A percentile compares a stretch with the other conserved stretches of the same genome.
Evolutionary conservation across 169 alveolate genomes (phyloP).

Genomic region (Plasmodium cynomolgi): DNA sequence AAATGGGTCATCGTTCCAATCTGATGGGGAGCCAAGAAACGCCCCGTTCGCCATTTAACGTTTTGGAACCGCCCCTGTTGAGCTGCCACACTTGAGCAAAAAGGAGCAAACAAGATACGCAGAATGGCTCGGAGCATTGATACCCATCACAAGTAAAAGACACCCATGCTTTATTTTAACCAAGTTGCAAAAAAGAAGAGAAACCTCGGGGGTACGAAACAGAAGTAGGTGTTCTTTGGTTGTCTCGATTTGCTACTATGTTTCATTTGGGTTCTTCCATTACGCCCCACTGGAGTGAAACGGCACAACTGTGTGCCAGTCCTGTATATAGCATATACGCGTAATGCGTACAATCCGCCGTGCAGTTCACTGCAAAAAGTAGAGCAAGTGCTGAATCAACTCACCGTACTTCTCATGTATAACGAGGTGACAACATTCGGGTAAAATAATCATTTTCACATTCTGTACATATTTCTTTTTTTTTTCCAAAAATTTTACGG

Average conservation of each 20-base stretch:
- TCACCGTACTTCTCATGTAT: conserved; percentile 41
- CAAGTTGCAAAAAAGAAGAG: background rate
- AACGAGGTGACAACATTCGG: conserved; percentile 73
- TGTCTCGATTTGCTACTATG: background rate
- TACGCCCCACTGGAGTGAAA: background rate
- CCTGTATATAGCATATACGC: background rate
- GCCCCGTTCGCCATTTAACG: background rate
- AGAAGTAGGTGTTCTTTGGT: background rate
- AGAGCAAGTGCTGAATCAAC: conserved; percentile 18
- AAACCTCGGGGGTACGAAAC: background rate
- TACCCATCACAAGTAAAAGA: background rate
- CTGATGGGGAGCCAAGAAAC: background rate
- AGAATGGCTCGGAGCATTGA: background rate
- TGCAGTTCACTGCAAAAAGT: conserved; percentile 29
- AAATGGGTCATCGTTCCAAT: background rate
- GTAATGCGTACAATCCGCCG: background rate
- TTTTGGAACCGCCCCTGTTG: background rate
- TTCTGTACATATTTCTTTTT: conserved; percentile 24
- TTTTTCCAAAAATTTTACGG: conserved; percentile 60
- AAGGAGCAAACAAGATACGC: background rate
- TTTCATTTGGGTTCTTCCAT: no score
- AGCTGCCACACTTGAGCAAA: background rate
- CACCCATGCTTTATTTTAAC: background rate
- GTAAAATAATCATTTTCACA: conserved; percentile 59
- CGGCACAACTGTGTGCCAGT: background rate